Conservation (phyloP, 2,329 filamentous ascomycete genomes). For the Coniochaeta hoffmannii region DNA sequence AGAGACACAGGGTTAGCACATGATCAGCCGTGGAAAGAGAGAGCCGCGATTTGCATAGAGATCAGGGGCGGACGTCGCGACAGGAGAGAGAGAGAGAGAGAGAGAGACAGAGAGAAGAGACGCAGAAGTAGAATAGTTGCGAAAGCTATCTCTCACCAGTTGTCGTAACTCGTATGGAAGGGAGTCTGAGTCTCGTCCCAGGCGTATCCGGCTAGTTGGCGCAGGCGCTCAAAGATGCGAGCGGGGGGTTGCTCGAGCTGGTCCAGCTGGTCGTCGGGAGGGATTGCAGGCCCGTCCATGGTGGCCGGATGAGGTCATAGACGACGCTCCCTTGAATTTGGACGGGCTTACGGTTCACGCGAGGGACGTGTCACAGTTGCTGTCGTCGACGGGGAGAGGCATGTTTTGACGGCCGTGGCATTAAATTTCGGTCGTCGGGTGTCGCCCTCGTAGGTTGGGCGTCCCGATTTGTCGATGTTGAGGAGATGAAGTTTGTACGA, state of each 20-base stretch:
- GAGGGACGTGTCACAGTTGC: conserved; percentile 8
- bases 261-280: conserved; percentile 42
- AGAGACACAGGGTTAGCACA: conserved; percentile 10
- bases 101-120: no score
- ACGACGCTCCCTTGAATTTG: conserved; percentile 4
- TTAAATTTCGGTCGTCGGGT: not conserved
- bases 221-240: conserved; percentile 64
- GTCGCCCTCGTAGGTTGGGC: not conserved
- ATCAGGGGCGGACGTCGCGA: not conserved
- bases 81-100: not conserved
- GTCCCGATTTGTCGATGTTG: not conserved
- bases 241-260: conserved; percentile 39
- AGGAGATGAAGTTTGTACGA: conserved; percentile 1
- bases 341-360: conserved; percentile 14
- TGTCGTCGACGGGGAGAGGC: conserved; percentile 1
- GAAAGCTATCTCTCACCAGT: conserved; percentile 54
- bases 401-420: conserved; percentile 1
- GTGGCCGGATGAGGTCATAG: conserved; percentile 19
- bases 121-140: not conserved
- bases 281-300: conserved; percentile 44
- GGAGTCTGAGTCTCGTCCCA: conserved; percentile 62
- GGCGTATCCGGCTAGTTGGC: conserved; percentile 65
- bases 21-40: not conserved
- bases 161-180: conserved; percentile 70
- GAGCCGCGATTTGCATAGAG: not conserved